These are phyloP conservation scores for Emmonsia crescens DNA, from an alignment of 2,329 filamentous ascomycete genomes.

Conservation along the genomic window DNA sequence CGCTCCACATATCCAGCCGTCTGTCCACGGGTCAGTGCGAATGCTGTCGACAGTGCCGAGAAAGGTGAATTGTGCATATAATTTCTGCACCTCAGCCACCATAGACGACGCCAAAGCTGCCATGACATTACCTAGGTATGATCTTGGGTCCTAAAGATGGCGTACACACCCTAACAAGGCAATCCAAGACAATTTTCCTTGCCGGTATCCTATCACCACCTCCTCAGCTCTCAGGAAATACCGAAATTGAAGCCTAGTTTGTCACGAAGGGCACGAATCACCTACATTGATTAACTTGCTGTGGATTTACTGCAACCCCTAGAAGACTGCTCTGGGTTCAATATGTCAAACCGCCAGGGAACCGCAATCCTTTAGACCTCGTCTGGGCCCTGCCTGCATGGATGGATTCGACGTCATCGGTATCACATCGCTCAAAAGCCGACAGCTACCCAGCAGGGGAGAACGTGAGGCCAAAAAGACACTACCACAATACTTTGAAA, in stretches of 20 bases:
- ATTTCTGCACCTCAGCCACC: not conserved
- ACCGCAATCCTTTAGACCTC: not conserved
- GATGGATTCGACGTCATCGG: not conserved
- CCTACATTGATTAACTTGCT: not conserved
- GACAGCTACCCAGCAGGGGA: not conserved
- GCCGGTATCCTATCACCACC: not conserved
- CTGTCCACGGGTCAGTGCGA: not conserved
- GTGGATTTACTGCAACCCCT: not conserved
- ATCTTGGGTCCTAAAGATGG: not conserved
- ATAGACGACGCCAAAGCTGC: not conserved
- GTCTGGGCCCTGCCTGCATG: not conserved
- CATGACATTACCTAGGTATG: not conserved
- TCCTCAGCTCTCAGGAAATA: not conserved
- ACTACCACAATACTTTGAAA: not conserved
- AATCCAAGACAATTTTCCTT: not conserved
- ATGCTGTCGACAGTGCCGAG: not conserved
- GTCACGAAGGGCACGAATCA: not conserved
- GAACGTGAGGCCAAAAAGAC: not conserved
- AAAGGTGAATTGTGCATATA: not conserved
- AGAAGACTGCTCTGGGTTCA: not conserved
- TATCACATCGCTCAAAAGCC: not conserved
- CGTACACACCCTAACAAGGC: not conserved
- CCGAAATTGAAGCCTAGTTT: not conserved
- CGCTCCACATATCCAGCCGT: not conserved
- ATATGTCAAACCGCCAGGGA: not conserved